Conservation (phyloP, 352 stramenopile genomes). For the Phytophthora lateralis region DNA sequence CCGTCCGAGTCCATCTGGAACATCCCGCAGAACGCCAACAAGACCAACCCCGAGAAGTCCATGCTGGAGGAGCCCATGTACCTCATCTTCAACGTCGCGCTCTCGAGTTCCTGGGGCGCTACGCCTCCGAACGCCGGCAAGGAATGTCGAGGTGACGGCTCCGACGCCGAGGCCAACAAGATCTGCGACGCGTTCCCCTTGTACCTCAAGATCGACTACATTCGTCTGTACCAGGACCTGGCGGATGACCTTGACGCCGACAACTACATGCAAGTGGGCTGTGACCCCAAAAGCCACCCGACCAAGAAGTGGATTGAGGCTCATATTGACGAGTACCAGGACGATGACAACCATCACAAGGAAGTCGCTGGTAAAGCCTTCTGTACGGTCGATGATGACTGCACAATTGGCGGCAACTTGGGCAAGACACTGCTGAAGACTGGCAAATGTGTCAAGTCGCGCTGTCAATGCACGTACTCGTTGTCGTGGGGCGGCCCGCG, state of each 20-base stretch:
- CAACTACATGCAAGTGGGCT: conserved; percentile 42
- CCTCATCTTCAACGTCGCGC: conserved; percentile 58
- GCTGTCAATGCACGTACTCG: conserved; percentile 48
- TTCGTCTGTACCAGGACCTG: conserved; percentile 84
- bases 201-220: conserved; percentile 85
- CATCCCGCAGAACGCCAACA: conserved; percentile 32
- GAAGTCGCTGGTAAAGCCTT: conserved; percentile 40
- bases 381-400: conserved; percentile 46
- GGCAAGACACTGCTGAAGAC: conserved; percentile 28
- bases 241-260: conserved; percentile 23
- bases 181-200: conserved; percentile 57
- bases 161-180: conserved; percentile 24
- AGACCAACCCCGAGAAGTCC: conserved; percentile 52
- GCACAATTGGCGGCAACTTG: conserved; percentile 32
- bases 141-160: conserved; percentile 35
- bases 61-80: conserved; percentile 59
- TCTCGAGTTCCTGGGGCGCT: conserved; percentile 47
- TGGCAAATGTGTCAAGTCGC: conserved; percentile 42
- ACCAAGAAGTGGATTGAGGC: conserved; percentile 48
- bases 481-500: conserved; percentile 53
- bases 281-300: conserved; percentile 44
- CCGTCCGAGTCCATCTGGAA: conserved; percentile 49
- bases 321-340: conserved; percentile 46
- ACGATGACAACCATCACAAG: conserved; percentile 39
- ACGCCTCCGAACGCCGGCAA: conserved; percentile 43